Percentiles rank a stretch among this genome's conserved stretches.
phyloP scores from a whole-genome alignment of 176 grass and related monocot species.

The Poa annua region DNA sequence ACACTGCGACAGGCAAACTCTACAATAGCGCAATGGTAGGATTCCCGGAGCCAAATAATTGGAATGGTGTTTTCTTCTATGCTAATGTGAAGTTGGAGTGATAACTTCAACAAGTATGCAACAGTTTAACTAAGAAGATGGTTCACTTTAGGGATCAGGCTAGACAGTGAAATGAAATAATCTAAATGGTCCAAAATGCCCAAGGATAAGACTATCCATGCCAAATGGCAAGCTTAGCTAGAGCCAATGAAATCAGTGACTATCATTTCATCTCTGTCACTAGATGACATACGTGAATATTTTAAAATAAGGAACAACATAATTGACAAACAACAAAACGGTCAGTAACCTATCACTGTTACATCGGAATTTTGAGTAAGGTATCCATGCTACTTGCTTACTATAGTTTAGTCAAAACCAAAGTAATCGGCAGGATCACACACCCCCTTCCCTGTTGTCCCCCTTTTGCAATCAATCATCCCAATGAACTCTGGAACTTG shows the following conservation, averaged over 20 bases:
- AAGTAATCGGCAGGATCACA: not conserved
- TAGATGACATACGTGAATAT: not conserved
- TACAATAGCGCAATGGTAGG: no score
- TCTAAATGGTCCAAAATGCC: not conserved
- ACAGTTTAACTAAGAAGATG: not conserved
- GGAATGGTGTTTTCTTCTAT: no score
- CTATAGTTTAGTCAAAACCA: not conserved
- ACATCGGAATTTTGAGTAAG: not conserved
- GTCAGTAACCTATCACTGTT: not conserved
- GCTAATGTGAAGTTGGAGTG: not conserved
- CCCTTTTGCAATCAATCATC: not conserved
- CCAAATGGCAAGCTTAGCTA: not conserved
- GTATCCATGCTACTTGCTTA: not conserved
- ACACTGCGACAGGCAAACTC: no score
- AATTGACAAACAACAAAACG: not conserved
- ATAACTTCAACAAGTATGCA: not conserved
- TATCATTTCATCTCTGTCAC: not conserved
- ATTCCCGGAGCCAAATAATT: no score
- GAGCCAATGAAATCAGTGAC: not conserved
- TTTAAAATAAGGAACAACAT: not conserved
- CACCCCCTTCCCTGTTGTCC: not conserved
- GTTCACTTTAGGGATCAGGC: not conserved
- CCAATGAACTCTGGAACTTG: conserved; percentile 58
- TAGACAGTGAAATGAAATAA: not conserved
- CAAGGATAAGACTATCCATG: not conserved